Base-by-base conservation (phyloP, 768 basidiomycete species). In the Boletus coccyginus region DNA sequence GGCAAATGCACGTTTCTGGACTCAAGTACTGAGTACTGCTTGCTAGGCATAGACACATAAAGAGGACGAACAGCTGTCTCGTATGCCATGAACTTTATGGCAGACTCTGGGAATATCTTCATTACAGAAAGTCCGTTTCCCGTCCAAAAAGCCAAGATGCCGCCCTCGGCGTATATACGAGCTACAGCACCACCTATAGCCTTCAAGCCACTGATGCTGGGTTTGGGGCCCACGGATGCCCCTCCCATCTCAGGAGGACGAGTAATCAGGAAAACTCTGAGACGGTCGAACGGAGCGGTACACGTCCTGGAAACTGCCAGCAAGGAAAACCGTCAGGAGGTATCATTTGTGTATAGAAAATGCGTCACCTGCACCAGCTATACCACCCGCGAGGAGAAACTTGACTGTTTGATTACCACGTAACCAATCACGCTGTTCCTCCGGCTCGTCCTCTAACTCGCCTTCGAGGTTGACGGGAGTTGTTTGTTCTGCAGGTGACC, bases 61-160 rank as follows among this genome's bases (percentile, higher is more conserved):
- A 62, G 41, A 59, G 50, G 43, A 81, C 88, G 72, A 64, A 94
- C 93, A 52, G 93, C 87, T 55, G 92, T 88, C 73, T 98, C 97
- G 72, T 98, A 98, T 5, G 91, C 73, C 63, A 95, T 86, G 77
- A 99, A 98, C 74, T 98, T 98, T 81, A 98, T 97, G 29, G 97
- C 97, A 46, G 94, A 98, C 77, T 98, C 96, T 6, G 95, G 95
- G 60, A 98, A 90, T 60, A 98, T 97, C 78, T 98, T 98, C 50
- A 85, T 81, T 29, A 98, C 90, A 46, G 95, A 98, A 52, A 99
- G 78, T 36, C 87, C 89, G 67, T 94, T 97, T 7, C 97, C 97
- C n/a, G 94, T 94, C 96, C 97, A 99, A 71, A 98, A 99, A 4
- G 88, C 91, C 49, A 87, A 78, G 16, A 97, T 74, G 8, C 94